Conservation (phyloP, 164 flowering plant genomes). For the Vitis labrusca region DNA sequence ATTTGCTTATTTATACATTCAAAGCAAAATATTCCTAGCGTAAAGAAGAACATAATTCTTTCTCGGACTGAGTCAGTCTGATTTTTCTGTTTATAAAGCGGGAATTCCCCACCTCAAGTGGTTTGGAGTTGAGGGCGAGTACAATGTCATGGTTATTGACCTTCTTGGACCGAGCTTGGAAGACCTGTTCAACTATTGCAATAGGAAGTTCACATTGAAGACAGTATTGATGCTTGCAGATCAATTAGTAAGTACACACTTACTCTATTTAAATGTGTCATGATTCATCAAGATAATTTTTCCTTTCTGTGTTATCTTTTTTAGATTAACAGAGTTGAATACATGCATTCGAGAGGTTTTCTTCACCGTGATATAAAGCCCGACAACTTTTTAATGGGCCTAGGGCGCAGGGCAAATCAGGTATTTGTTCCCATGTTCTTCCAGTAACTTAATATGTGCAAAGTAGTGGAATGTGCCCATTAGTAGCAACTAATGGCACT, state of each 20-base stretch:
- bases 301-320: neutral
- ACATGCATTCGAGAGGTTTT: slow-evolving; percentile 70
- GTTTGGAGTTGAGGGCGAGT: slow-evolving; percentile 73
- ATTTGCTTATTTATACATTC: neutral
- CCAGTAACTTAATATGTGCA: neutral
- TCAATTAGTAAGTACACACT: slow-evolving; percentile 47
- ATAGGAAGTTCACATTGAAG: slow-evolving; percentile 59
- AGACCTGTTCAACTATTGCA: slow-evolving; percentile 73
- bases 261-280: neutral
- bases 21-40: too few species aligned
- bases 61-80: neutral
- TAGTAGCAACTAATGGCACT: too few species aligned
- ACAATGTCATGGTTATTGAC: slow-evolving; percentile 70
- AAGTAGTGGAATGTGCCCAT: neutral
- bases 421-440: slow-evolving; percentile 19
- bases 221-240: slow-evolving; percentile 79
- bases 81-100: slow-evolving; percentile 31
- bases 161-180: slow-evolving; percentile 78
- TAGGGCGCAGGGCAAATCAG: slow-evolving; percentile 77
- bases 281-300: neutral
- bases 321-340: slow-evolving; percentile 73
- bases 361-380: slow-evolving; percentile 82
- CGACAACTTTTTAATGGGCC: slow-evolving; percentile 76
- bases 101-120: slow-evolving; percentile 73
- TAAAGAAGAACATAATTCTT: neutral